phyloP scores from a whole-genome alignment of 1,284 basidiomycete species.

The Ceratobasidium theobromae region DNA sequence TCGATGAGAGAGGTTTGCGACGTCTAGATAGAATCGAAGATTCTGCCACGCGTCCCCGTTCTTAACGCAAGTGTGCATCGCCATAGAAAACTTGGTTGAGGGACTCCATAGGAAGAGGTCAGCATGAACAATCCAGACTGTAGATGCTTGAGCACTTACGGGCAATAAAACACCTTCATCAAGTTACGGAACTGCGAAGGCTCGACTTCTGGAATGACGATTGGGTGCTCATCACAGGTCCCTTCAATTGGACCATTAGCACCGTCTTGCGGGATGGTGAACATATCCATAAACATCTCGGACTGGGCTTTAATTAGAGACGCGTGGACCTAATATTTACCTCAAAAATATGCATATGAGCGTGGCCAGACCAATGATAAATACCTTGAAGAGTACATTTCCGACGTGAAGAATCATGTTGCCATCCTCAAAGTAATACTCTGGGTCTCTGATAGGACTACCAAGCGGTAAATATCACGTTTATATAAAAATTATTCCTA shows the following conservation, averaged over 20 bases:
- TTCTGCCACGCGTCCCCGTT: background rate
- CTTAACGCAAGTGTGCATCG: background rate
- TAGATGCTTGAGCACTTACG: background rate
- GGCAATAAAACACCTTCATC: background rate
- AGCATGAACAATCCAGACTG: background rate
- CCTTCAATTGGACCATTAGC: background rate
- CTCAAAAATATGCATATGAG: background rate
- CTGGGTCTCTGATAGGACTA: background rate
- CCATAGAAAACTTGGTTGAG: background rate
- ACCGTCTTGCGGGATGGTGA: background rate
- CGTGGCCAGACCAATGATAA: no score
- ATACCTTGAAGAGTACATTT: background rate
- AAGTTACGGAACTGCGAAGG: background rate
- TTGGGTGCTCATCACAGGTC: background rate
- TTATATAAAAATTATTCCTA: no score
- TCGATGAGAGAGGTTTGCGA: background rate
- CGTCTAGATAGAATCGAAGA: background rate
- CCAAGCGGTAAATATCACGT: no score
- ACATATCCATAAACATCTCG: conserved; percentile 12
- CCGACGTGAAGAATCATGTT: background rate
- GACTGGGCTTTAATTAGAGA: background rate
- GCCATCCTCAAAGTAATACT: conserved; percentile 9
- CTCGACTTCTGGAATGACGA: background rate
- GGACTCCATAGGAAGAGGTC: no score
- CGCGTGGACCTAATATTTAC: conserved; percentile 6